phyloP scores from a whole-genome alignment of 2,329 filamentous ascomycete genomes.

The Byssothecium circinans region DNA sequence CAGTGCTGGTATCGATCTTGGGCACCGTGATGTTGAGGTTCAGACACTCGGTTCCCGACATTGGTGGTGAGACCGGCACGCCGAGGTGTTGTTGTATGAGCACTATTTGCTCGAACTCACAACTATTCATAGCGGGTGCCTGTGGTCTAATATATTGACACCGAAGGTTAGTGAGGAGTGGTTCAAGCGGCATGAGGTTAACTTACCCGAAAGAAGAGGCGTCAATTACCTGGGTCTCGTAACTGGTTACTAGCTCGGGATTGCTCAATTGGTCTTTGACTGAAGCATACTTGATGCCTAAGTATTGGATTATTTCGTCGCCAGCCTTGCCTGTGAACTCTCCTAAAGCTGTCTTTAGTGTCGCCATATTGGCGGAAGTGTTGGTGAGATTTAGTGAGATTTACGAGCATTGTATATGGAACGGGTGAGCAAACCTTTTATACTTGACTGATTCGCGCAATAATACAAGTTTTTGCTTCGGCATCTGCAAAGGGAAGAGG shows the following conservation, averaged over 20 bases:
- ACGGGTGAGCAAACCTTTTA: too few relatives aligned
- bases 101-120: conserved; percentile 18
- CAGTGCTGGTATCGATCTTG: neutral
- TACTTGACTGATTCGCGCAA: too few relatives aligned
- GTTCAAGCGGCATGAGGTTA: too few relatives aligned
- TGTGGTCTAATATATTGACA: too few relatives aligned
- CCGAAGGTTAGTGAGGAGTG: too few relatives aligned
- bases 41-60: conserved; percentile 53
- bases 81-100: conserved; percentile 26
- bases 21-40: conserved; percentile 54
- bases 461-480: too few relatives aligned
- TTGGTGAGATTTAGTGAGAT: too few relatives aligned
- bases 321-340: conserved; percentile 13
- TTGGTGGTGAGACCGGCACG: conserved; percentile 18
- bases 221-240: conserved; percentile 21
- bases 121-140: conserved; percentile 19
- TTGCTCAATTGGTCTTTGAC: conserved; percentile 34
- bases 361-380: neutral
- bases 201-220: conserved; percentile 36
- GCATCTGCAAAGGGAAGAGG: too few relatives aligned
- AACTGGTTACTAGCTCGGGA: conserved; percentile 27
- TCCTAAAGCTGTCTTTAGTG: conserved; percentile 12
- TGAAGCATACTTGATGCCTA: conserved; percentile 40
- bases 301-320: conserved; percentile 26
- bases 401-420: too few relatives aligned